Evolutionary conservation across 2,329 filamentous ascomycete species (phyloP), one percentile per base, ranked within the genome.

Genomic region (Neonectria magnoliae): DNA sequence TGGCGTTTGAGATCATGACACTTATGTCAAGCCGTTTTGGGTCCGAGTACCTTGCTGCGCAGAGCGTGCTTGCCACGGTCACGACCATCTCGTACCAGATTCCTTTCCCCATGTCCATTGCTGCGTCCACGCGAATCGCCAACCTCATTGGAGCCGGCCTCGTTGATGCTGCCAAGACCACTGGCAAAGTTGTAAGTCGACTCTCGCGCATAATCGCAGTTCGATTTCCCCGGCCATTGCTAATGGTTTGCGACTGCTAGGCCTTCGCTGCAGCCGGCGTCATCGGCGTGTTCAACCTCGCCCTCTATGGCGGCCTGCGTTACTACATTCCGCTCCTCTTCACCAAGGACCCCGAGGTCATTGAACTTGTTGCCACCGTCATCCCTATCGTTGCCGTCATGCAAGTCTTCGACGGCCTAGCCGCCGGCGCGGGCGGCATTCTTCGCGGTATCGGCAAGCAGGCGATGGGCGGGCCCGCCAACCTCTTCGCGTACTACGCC

Each of bases 1-100:
- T 98, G 11, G 94, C 94, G 7, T 98, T 98, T 77, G 95, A 98
- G 78, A 89, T 97, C 53, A 83, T 97, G 67, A 97, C 94, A 0
- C 84, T 98, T n/a, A 89, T 90, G 9, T 88, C 93, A 0, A 93
- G 91, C 56, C 93, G 92, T 71, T 90, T 98, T 62, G 92, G 92
- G 16, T 89, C 92, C 2, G 90, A 90, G 18, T 89, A 91, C 66
- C 87, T 98, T 1, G 95, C 95, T 0, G 94, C 96, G 0, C 94
- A 99, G 78, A 94, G 92, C 36, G 90, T 98, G 14, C 83, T 98
- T 2, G 87, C 91, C 22, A 96, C 92, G 0, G 83, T 97, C 50
- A 89, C 91, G 0, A 88, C 90, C 10, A 88, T 97, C 25, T 93
- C 92, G 0, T 98, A 94, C 82, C 93, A 97, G 78, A 90, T 98